phyloP scores from a whole-genome alignment of 331 rosid genomes.

The Rhamnella rubrinervis region DNA sequence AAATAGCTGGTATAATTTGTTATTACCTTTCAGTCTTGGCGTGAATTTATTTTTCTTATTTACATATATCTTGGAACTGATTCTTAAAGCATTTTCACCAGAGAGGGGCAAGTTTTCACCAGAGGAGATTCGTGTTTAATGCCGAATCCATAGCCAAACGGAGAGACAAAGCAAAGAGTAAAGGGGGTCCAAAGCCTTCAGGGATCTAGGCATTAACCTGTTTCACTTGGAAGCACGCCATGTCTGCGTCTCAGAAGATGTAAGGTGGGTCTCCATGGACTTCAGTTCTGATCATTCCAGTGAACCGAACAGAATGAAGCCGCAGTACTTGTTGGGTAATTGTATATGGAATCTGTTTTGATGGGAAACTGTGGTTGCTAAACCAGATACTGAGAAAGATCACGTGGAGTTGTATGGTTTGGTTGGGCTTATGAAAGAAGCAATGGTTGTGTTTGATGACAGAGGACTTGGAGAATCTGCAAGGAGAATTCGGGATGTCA shows the following conservation, averaged over 20 bases:
- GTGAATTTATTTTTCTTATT: too few species aligned
- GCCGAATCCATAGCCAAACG: neutral
- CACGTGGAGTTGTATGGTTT: constrained; percentile 7
- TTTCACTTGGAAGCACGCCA: constrained; percentile 47
- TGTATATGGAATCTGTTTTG: too few species aligned
- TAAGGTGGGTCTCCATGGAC: neutral
- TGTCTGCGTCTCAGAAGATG: too few species aligned
- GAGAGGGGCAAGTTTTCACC: too few species aligned
- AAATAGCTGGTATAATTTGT: too few species aligned
- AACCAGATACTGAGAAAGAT: neutral
- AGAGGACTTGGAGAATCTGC: constrained; percentile 13
- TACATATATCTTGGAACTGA: too few species aligned
- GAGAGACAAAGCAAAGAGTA: neutral
- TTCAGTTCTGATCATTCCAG: constrained; percentile 29
- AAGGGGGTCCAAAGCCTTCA: constrained; percentile 20
- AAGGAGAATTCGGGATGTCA: constrained; percentile 5
- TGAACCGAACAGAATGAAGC: constrained; percentile 30
- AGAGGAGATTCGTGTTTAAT: constrained; percentile 29
- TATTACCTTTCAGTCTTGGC: too few species aligned
- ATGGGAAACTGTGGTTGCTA: too few species aligned
- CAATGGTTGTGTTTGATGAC: constrained; percentile 2
- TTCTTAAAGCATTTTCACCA: too few species aligned
- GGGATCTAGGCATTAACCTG: constrained; percentile 36
- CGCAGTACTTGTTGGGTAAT: constrained; percentile 6
- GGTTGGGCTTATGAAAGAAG: constrained; percentile 7